Evolutionary conservation across 768 basidiomycete species (phyloP), one percentile per base, ranked within the genome.

Genomic region (Stropharia rugosoannulata): DNA sequence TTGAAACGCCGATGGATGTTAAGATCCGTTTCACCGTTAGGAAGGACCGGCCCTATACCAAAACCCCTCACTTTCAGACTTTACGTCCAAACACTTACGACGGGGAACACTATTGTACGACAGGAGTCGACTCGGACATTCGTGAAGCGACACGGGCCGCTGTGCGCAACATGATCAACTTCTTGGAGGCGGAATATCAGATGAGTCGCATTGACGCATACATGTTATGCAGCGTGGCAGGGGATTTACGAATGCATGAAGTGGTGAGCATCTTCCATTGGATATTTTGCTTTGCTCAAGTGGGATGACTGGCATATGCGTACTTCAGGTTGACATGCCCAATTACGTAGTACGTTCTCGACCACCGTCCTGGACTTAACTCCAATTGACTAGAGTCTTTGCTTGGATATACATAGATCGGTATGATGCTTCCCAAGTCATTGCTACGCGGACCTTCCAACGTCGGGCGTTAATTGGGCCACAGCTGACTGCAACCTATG

Each of bases 1-100:
- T 86, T 46, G 85, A 85, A 63, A 85, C 85, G 5, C 78, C 84
- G 2, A 84, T 85, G 72, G 77, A 76, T 16, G 80, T 80, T 12
- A 68, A 66, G 42, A 80, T 84, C 9, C 80, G 81, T 22, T 69
- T 86, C 41, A 84, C 81, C 0, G 81, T 85, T 5, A 64, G 77
- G 29, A 85, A 82, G 62, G 79, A 85, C 62, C 78, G 77, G 38
- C 69, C 82, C 1, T 83, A 82, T 67, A 82, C 80, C 13, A 79
- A 74, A 62, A 82, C 83, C 0, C 85, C 84, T 1, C 83, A 85
- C 60, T 85, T 82, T 66, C 64, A 61, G 8, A 79, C 78, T 4
- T 58, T 66, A 3, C 62, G 60, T 5, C 54, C 70, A 10, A 64
- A 66, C 29, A 58, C 54, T 13, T 61, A 62, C 18, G 64, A 64